Evolutionary conservation across 306 rosid species (phyloP), one percentile per base, ranked within the genome.

Genomic region (Castanea crenata): DNA sequence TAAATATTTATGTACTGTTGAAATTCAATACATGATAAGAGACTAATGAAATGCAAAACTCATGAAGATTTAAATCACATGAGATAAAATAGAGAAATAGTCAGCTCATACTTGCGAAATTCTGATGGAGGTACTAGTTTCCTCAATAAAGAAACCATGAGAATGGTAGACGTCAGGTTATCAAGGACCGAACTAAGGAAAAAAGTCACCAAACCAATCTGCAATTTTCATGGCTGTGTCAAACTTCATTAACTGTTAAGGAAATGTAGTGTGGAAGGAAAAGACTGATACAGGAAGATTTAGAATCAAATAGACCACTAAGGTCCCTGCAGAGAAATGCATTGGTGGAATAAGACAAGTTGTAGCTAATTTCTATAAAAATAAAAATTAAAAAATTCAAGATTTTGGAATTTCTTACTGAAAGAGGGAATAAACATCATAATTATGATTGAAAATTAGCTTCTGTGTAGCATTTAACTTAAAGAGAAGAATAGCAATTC

Each of bases 121-220:
- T 95, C 98, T 46, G 97, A 90, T n/a, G 90, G 95, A 83, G 98
- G 98, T 81, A 89, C 90, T 75, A 95, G 87, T 81, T 95, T 92
- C 81, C 93, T 88, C 87, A 95, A 85, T 70, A 95, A 81, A 79
- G 97, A 95, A 79, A 92, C 95, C 99, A 95, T 95, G 86, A 90
- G 84, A 71, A 95, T 95, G 71, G 99, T 95, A 55, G 98, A 90
- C 19, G 97, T 95, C 84, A 92, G 85, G 89, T 95, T 95, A 91
- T 95, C 97, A 12, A 95, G 90, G 82, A 92, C 71, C 19, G 99
- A 57, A 85, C 99, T 95, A 71, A 95, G 97, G 78, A 87, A 91
- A 79, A 95, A 95, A 4, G 96, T 95, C 74, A 91, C 93, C 77
- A 89, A 75, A 44, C 99, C 98, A 83, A 95, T 75, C 99, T 95